A percentile compares a stretch with the other conserved stretches of the same genome.
These are phyloP conservation scores for Desmodesmus armatus DNA, from an alignment of 139 green algal genomes.

Conservation along the genomic window DNA sequence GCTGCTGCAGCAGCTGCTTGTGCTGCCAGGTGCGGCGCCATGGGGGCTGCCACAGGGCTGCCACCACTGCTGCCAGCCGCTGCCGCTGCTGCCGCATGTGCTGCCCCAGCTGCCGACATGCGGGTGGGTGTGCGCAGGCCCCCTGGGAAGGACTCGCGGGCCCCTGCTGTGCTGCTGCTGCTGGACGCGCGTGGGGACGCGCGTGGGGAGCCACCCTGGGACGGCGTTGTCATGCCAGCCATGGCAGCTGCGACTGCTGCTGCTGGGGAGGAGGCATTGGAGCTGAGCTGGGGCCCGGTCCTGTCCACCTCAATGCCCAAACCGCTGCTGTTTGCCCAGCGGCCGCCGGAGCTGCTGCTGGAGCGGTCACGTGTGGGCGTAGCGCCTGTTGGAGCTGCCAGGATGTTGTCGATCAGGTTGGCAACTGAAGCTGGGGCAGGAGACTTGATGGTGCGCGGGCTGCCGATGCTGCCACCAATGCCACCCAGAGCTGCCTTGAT, in stretches of 20 bases:
- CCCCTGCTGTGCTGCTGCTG: not conserved
- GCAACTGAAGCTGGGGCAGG: slow-evolving; percentile 10
- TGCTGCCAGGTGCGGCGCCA: slow-evolving; percentile 33
- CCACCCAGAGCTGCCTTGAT: not conserved
- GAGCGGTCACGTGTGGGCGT: slow-evolving; percentile 2
- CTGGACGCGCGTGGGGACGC: no score
- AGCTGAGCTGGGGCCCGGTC: not conserved
- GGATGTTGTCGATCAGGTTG: slow-evolving; percentile 32
- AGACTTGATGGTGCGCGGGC: slow-evolving; percentile 15
- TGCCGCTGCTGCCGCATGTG: not conserved
- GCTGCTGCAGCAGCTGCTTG: slow-evolving; percentile 34
- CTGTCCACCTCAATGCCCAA: not conserved
- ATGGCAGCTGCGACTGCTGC: slow-evolving; percentile 34
- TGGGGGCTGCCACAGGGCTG: not conserved
- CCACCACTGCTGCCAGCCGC: not conserved
- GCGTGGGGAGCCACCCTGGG: slow-evolving; percentile 30
- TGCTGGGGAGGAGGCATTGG: not conserved
- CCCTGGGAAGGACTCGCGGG: no score
- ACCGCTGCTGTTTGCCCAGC: slow-evolving; percentile 21
- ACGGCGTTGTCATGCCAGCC: slow-evolving; percentile 8
- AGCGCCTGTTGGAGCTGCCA: slow-evolving; percentile 36
- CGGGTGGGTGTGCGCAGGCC: not conserved
- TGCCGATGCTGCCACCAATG: slow-evolving; percentile 30
- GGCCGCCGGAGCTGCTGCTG: not conserved
- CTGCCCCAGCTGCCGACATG: not conserved